Conservation (phyloP, 176 grass and related monocot genomes). For the Cocos nucifera region DNA sequence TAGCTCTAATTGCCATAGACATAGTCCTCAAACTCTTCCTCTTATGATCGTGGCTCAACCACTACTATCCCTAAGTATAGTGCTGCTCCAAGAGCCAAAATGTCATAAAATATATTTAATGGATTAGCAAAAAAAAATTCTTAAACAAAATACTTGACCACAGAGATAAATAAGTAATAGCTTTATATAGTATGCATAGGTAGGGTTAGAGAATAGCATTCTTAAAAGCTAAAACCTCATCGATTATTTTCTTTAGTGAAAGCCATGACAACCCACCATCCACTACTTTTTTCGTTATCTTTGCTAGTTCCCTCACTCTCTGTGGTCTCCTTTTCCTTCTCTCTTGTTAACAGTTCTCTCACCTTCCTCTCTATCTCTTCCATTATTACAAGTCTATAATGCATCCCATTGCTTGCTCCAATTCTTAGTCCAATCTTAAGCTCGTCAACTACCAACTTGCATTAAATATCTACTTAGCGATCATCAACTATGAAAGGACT, state of each 20-base stretch:
- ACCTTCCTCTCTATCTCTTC: conserved; percentile 13
- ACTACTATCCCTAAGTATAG: conserved; percentile 35
- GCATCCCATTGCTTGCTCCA: conserved; percentile 15
- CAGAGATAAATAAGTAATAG: no score
- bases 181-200: no score
- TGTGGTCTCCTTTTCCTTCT: conserved; percentile 3
- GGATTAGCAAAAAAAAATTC: no score
- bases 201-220: no score
- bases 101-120: no score
- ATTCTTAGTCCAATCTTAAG: conserved; percentile 29
- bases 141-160: no score
- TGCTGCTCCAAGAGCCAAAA: conserved; percentile 30
- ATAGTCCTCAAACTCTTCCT: conserved; percentile 24
- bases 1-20: conserved; percentile 34
- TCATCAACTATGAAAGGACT: conserved; percentile 41
- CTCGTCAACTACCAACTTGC: conserved; percentile 29
- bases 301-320: conserved; percentile 1
- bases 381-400: conserved; percentile 2
- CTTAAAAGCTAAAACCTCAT: background rate
- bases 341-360: conserved; percentile 23
- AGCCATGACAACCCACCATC: conserved; percentile 27
- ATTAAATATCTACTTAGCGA: conserved; percentile 38
- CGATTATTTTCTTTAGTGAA: conserved; percentile 21
- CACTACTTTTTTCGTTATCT: conserved; percentile 5
- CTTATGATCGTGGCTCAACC: conserved; percentile 10